Conservation (phyloP, 2,329 filamentous ascomycete species). For the Neofusicoccum laricinum region DNA sequence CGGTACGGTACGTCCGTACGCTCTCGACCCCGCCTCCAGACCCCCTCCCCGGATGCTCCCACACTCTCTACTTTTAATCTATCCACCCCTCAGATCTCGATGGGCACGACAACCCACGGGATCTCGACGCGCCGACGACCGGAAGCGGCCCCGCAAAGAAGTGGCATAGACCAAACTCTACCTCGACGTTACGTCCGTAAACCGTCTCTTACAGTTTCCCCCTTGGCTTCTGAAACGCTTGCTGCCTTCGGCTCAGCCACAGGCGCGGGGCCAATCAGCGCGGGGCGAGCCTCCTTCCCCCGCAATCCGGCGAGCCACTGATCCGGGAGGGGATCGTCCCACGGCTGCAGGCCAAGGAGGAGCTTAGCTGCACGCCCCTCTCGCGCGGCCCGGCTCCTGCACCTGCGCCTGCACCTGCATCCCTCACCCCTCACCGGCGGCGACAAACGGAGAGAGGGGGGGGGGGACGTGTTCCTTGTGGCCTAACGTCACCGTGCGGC, state of each 20-base stretch:
- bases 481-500: neutral
- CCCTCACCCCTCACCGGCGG: no score
- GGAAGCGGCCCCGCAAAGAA: no score
- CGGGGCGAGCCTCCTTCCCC: neutral
- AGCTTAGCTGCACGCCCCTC: neutral
- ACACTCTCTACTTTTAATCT: neutral
- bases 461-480: neutral
- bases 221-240: neutral
- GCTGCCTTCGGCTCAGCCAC: neutral
- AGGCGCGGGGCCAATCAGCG: neutral
- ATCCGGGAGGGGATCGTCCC: neutral
- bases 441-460: no score
- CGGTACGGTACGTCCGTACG: neutral
- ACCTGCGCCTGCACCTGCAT: no score
- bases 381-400: no score
- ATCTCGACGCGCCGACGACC: neutral
- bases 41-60: neutral
- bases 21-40: neutral
- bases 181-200: constrained; percentile 22
- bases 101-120: neutral
- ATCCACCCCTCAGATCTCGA: neutral
- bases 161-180: neutral
- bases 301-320: neutral
- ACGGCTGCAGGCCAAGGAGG: neutral
- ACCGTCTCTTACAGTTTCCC: neutral